These are phyloP conservation scores for Tolypocladium tundrense DNA, from an alignment of 2,329 filamentous ascomycete genomes.

Conservation along the genomic window DNA sequence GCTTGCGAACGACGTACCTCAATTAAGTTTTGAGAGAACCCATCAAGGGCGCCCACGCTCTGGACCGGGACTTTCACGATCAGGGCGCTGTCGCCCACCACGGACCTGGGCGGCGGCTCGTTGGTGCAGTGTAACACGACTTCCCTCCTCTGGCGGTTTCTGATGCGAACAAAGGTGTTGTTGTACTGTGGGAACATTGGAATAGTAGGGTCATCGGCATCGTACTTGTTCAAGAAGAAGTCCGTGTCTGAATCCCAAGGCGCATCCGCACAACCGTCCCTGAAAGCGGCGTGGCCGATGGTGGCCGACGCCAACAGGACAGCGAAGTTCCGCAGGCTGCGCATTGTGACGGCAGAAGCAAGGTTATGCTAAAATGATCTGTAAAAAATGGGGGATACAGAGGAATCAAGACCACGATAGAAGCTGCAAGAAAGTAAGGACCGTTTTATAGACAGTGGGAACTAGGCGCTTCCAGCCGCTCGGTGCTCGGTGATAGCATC, in stretches of 20 bases:
- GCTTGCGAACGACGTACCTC: not conserved
- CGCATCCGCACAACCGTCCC: constrained; percentile 2
- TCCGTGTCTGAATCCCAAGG: constrained; percentile 4
- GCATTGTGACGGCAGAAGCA: not conserved
- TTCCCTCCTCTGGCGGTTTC: constrained; percentile 2
- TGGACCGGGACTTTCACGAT: constrained; percentile 3
- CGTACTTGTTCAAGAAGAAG: constrained; percentile 2
- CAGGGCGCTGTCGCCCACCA: constrained; percentile 1
- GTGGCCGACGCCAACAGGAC: not conserved
- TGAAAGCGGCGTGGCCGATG: constrained; percentile 1
- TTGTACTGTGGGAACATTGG: constrained; percentile 3
- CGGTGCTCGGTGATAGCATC: not conserved
- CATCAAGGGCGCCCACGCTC: constrained; percentile 3
- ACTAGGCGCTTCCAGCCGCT: not conserved
- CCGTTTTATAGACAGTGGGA: not conserved
- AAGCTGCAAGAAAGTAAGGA: no score
- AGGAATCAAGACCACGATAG: not conserved
- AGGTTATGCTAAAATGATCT: not conserved
- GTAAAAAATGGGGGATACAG: not conserved
- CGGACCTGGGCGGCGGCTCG: constrained; percentile 1
- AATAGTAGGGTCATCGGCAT: not conserved
- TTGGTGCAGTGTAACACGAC: constrained; percentile 6
- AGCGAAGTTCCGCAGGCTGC: not conserved
- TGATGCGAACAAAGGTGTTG: constrained; percentile 4
- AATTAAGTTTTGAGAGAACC: constrained; percentile 3